Evolutionary conservation across 768 basidiomycete species (phyloP).

Genomic region (Leccinellum luteum): DNA sequence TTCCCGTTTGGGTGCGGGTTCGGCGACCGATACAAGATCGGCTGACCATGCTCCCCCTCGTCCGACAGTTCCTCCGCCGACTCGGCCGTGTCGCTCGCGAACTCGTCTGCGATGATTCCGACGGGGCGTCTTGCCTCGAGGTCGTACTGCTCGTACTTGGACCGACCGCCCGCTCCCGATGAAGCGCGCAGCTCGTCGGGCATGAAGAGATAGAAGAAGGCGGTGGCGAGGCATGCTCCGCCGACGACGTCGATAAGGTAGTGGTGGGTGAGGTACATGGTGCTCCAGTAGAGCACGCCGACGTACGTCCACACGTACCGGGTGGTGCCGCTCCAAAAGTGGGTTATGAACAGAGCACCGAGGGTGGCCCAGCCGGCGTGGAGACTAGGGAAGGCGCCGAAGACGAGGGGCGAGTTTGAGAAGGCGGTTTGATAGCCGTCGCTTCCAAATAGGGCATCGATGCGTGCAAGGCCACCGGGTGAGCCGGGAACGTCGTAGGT

Average conservation of each 20-base stretch:
- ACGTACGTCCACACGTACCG: constrained; percentile 80
- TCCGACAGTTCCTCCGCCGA: constrained; percentile 56
- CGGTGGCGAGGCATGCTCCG: constrained; percentile 86
- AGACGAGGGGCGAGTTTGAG: constrained; percentile 86
- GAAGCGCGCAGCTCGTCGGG: constrained; percentile 74
- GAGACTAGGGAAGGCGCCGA: constrained; percentile 94
- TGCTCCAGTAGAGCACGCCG: constrained; percentile 90
- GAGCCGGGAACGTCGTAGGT: constrained; percentile 91
- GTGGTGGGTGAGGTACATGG: constrained; percentile 98
- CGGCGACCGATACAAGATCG: constrained; percentile 68
- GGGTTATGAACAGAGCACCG: constrained; percentile 88
- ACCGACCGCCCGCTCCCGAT: constrained; percentile 34
- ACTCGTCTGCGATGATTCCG: constrained; percentile 28
- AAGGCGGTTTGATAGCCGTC: constrained; percentile 39
- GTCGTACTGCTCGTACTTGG: constrained; percentile 78
- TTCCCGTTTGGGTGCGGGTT: constrained; percentile 29
- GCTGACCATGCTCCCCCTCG: constrained; percentile 55
- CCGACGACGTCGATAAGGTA: constrained; percentile 98
- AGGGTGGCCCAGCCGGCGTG: constrained; percentile 91
- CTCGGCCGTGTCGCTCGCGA: constrained; percentile 39
- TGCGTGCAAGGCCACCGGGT: constrained; percentile 87
- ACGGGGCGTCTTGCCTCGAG: constrained; percentile 49
- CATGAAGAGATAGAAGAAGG: constrained; percentile 85
- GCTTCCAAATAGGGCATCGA: constrained; percentile 77
- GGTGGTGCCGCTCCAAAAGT: constrained; percentile 84